Evolutionary conservation across 345 rosid genomes (phyloP).

Genomic region (Melaleuca alternifolia): DNA sequence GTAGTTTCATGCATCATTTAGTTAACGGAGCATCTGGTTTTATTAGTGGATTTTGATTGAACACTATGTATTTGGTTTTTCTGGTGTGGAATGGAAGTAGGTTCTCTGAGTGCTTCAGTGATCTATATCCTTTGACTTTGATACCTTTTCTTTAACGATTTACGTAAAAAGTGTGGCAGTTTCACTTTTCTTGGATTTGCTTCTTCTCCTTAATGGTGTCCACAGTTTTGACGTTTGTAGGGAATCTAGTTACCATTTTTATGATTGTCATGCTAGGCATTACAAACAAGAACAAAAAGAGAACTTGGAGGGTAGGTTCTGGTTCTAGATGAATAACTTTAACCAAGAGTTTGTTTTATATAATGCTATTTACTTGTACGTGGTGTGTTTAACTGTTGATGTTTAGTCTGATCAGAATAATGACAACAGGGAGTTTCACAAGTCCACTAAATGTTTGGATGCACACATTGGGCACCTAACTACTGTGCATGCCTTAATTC

Average conservation of each 20-base stretch:
- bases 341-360: not conserved
- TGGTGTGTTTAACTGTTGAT: not conserved
- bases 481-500: not conserved
- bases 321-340: not conserved
- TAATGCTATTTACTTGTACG: not conserved
- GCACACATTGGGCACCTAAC: not conserved
- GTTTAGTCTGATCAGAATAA: not conserved
- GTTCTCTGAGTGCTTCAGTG: slow-evolving; percentile 35
- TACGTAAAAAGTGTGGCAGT: not conserved
- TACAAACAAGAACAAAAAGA: slow-evolving; percentile 14
- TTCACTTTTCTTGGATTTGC: not conserved
- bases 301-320: slow-evolving; percentile 33
- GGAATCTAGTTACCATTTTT: slow-evolving; percentile 41
- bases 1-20: not conserved
- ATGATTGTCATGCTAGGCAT: slow-evolving; percentile 33
- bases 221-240: slow-evolving; percentile 59
- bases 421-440: not conserved
- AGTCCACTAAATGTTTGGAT: not conserved
- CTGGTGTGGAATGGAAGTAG: slow-evolving; percentile 53
- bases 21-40: not conserved
- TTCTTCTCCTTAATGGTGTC: slow-evolving; percentile 11
- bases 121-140: slow-evolving; percentile 47
- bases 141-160: not conserved
- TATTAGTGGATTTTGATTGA: not conserved
- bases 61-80: not conserved